These are phyloP conservation scores for Balamuthia mandrillaris DNA, from an alignment of 208 protist species.

Conservation along the genomic window DNA sequence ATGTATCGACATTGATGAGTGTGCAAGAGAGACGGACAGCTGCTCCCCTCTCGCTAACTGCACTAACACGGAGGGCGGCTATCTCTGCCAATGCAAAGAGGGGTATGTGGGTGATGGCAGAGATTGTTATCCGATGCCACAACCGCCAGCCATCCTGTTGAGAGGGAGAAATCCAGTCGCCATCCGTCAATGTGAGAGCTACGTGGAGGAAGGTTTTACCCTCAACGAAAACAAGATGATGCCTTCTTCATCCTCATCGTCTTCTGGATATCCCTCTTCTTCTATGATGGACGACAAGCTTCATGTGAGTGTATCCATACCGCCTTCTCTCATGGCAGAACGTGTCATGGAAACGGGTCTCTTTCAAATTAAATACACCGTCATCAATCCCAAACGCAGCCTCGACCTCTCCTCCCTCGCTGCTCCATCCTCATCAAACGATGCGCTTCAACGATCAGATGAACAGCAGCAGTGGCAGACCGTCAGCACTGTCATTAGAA, in stretches of 20 bases:
- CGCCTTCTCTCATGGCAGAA: not conserved
- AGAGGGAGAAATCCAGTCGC: not conserved
- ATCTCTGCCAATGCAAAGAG: constrained; percentile 31
- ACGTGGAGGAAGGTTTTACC: constrained; percentile 10
- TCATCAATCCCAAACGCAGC: not conserved
- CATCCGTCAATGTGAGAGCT: not conserved
- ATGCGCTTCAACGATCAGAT: not conserved
- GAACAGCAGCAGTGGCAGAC: not conserved
- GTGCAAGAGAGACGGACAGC: constrained; percentile 11
- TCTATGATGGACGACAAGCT: too few species aligned
- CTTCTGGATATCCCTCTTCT: too few species aligned
- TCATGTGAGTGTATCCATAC: not conserved
- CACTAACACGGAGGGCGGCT: constrained; percentile 18
- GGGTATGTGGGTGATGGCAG: constrained; percentile 6
- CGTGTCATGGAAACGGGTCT: not conserved
- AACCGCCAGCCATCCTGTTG: not conserved
- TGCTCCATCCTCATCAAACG: not conserved
- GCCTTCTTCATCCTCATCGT: too few species aligned
- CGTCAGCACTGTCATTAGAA: not conserved
- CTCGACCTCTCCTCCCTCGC: not conserved
- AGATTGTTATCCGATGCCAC: not conserved
- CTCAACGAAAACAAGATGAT: constrained; percentile 24
- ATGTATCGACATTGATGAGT: constrained; percentile 29
- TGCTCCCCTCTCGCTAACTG: constrained; percentile 36
- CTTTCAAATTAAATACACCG: constrained; percentile 11